These are phyloP conservation scores for Purpureocillium lavendulum DNA, from an alignment of 2,329 filamentous ascomycete genomes.

Conservation along the genomic window DNA sequence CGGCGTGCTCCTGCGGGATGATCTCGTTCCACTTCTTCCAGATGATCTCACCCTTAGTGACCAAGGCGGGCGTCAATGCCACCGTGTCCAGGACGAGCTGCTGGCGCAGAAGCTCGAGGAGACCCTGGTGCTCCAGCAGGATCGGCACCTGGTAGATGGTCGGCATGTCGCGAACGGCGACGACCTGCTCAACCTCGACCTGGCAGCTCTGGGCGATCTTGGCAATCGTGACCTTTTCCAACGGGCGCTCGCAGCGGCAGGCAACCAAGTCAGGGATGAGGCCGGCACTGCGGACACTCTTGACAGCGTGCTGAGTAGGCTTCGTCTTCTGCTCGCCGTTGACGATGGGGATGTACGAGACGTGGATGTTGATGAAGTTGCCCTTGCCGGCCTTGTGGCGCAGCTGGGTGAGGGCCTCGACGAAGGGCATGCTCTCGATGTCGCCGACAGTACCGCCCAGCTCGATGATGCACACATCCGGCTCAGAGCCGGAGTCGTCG, in stretches of 20 bases:
- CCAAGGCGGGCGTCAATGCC: constrained; percentile 40
- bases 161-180: constrained; percentile 82
- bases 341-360: constrained; percentile 67
- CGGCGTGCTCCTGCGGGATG: constrained; percentile 54
- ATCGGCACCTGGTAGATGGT: constrained; percentile 93
- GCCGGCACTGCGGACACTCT: constrained; percentile 73
- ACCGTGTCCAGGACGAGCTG: constrained; percentile 57
- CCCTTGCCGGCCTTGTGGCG: constrained; percentile 61
- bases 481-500: constrained; percentile 72
- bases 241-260: constrained; percentile 74
- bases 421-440: constrained; percentile 80
- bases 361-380: constrained; percentile 85
- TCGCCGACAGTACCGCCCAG: constrained; percentile 58
- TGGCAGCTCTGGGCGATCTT: constrained; percentile 91
- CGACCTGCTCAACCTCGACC: constrained; percentile 74
- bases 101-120: constrained; percentile 58
- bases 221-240: constrained; percentile 65
- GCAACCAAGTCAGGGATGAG: constrained; percentile 70
- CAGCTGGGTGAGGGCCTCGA: constrained; percentile 78
- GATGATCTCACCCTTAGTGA: constrained; percentile 56
- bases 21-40: constrained; percentile 74
- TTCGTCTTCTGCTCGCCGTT: constrained; percentile 85
- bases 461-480: constrained; percentile 73
- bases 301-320: constrained; percentile 87
- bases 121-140: constrained; percentile 75